A percentile compares a stretch with the other conserved stretches of the same genome.
These are phyloP conservation scores for Glaciozyma martinii DNA, from an alignment of 768 basidiomycete genomes.

Conservation along the genomic window DNA sequence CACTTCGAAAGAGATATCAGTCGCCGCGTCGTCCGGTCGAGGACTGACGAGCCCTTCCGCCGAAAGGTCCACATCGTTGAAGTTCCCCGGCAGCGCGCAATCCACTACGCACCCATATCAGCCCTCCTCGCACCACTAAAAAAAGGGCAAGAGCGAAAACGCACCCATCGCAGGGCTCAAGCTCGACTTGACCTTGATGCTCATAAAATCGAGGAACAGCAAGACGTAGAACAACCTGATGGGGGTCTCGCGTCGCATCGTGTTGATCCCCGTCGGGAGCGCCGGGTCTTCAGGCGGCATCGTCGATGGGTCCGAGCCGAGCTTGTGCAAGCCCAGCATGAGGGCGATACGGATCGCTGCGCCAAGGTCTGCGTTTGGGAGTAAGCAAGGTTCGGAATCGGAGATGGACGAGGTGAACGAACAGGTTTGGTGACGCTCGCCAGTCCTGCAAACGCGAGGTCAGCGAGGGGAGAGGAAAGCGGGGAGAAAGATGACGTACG, in stretches of 20 bases:
- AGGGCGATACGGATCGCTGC: conserved; percentile 9
- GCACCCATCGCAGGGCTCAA: conserved; percentile 3
- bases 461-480: background rate
- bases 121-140: background rate
- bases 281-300: conserved; percentile 10
- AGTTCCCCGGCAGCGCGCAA: conserved; percentile 12
- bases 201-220: conserved; percentile 11
- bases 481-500: background rate
- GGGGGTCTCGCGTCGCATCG: conserved; percentile 11
- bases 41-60: conserved; percentile 4
- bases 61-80: conserved; percentile 11
- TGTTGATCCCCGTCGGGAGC: conserved; percentile 5
- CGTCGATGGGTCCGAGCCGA: conserved; percentile 4
- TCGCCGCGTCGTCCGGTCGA: background rate
- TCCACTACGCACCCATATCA: background rate
- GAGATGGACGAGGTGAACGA: background rate
- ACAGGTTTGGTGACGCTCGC: background rate
- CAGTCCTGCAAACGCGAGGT: background rate
- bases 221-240: conserved; percentile 4
- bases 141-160: background rate
- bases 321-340: conserved; percentile 11
- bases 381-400: background rate
- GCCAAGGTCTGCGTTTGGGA: background rate
- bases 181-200: conserved; percentile 2
- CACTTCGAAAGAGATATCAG: conserved; percentile 9